Base-by-base conservation (phyloP, 2,329 filamentous ascomycete genomes). In the Zopfia rhizophila region DNA sequence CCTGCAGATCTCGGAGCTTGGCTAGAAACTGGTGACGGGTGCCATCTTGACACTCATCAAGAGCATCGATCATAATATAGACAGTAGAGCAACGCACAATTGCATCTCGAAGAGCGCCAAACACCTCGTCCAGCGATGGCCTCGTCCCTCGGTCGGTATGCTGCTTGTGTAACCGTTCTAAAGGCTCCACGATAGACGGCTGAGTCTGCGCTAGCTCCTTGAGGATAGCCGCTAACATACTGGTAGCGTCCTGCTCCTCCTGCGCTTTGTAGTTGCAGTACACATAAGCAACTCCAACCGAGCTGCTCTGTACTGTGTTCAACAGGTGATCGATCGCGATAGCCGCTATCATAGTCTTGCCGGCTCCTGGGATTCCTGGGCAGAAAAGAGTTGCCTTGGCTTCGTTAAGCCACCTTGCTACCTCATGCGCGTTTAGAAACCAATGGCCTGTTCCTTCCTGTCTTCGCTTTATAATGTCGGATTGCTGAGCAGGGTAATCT, bases 261-360 rank as follows among this genome's bases (percentile, higher is more conserved):
- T n/a, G n/a, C n/a, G n/a, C n/a, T n/a, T n/a, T 47, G 29, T 63
- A 69, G 17, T 69, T 63, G 40, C 56, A 70, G 36, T 65, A 73
- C 2, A 68, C 5, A 17, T 65, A 73, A 4, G 58, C 61, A 5
- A 73, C 48, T 2, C 58, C 61, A 17, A 18, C 4, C 13, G 12
- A 23, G 22, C 25, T 32, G 14, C 31, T 42, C 19, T 25, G 47
- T 8, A 31, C n/a, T 5, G 23, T 27, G n/a, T 44, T 29, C 8
- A 23, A 31, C 8, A 60, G 36, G 23, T 59, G 37, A 27, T 56
- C 46, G 27, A 58, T 48, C 18, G 38, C 36, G 23, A 48, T 49
- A 8, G 55, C 38, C 13, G 55, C 51, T 14, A 55, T 42, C 22
- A 59, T 45, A 2, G 55, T 59, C 36, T 59, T 59, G 8, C 55